Evolutionary conservation across 108 stramenopile genomes (phyloP).

Genomic region (Skeletonema costatum): DNA sequence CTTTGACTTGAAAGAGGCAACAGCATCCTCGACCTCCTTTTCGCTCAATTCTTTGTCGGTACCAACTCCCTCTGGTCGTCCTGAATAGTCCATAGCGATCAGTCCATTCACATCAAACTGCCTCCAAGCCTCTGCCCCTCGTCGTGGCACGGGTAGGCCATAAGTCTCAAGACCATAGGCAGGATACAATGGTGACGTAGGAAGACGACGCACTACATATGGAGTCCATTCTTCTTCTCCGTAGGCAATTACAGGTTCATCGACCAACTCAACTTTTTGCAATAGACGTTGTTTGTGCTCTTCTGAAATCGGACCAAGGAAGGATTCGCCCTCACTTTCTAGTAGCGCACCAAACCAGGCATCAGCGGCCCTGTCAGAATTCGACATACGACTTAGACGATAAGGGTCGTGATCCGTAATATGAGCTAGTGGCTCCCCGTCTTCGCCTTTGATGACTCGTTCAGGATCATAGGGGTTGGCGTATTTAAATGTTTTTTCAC

Average conservation of each 20-base stretch:
- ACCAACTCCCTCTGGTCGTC: conserved; percentile 45
- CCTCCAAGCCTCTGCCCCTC: conserved; percentile 87
- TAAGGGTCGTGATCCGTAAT: conserved; percentile 76
- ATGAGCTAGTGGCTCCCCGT: conserved; percentile 28
- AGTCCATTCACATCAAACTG: conserved; percentile 85
- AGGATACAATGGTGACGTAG: conserved; percentile 77
- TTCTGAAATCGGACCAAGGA: conserved; percentile 34
- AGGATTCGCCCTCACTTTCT: conserved; percentile 16
- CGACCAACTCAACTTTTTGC: conserved; percentile 30
- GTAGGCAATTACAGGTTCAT: conserved; percentile 36
- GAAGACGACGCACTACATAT: conserved; percentile 67
- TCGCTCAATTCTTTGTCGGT: conserved; percentile 36
- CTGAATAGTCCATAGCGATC: conserved; percentile 73
- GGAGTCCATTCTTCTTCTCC: conserved; percentile 83
- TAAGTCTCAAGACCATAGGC: conserved; percentile 86
- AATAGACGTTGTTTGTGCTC: conserved; percentile 15
- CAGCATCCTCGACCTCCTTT: conserved; percentile 14
- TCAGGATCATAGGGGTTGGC: conserved; percentile 21
- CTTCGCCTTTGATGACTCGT: conserved; percentile 28
- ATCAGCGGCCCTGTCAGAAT: conserved; percentile 70
- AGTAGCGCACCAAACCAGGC: conserved; percentile 70
- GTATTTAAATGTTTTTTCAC: conserved; percentile 12
- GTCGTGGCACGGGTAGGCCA: conserved; percentile 76
- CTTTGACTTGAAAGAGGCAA: conserved; percentile 35
- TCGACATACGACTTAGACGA: conserved; percentile 64